phyloP scores from a whole-genome alignment of 306 rosid genomes.

The Cercis canadensis region DNA sequence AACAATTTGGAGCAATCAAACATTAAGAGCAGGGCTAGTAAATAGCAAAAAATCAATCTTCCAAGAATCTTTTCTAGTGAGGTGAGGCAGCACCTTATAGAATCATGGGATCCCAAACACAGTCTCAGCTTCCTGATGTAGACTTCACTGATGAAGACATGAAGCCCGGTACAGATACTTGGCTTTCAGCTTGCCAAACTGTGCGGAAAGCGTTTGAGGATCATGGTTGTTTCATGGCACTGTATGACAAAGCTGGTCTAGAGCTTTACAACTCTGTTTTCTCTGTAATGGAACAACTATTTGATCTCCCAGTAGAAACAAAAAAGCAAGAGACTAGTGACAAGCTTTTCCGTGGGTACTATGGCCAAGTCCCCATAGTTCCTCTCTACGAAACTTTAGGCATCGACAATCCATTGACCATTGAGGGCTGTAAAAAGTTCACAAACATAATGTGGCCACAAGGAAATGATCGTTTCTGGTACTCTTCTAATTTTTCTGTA shows the following conservation, averaged over 20 bases:
- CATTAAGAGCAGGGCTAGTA: no score
- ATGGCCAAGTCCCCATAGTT: conserved; percentile 36
- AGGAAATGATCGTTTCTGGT: conserved; percentile 46
- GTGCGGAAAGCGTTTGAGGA: conserved; percentile 39
- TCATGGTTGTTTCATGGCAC: conserved; percentile 46
- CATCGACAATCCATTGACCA: conserved; percentile 32
- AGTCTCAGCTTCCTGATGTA: conserved; percentile 26
- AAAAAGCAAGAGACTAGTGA: conserved; percentile 41
- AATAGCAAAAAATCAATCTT: no score
- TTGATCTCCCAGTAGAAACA: conserved; percentile 40
- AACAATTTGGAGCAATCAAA: no score
- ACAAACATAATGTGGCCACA: conserved; percentile 42
- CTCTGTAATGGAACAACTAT: conserved; percentile 32
- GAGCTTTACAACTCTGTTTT: conserved; percentile 37
- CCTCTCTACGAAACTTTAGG: conserved; percentile 53
- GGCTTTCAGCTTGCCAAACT: conserved; percentile 41
- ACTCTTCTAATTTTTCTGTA: neutral
- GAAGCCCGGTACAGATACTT: conserved; percentile 43
- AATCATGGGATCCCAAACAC: conserved; percentile 43
- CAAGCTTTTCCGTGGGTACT: conserved; percentile 46
- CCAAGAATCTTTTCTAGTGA: no score
- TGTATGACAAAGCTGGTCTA: conserved; percentile 27
- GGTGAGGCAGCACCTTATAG: no score
- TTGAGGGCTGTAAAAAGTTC: conserved; percentile 40
- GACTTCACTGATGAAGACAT: conserved; percentile 39